Percentiles rank a stretch among this genome's conserved stretches.
Conservation (phyloP, 2,329 filamentous ascomycete genomes). For the Trichoderma sp. region DNA sequence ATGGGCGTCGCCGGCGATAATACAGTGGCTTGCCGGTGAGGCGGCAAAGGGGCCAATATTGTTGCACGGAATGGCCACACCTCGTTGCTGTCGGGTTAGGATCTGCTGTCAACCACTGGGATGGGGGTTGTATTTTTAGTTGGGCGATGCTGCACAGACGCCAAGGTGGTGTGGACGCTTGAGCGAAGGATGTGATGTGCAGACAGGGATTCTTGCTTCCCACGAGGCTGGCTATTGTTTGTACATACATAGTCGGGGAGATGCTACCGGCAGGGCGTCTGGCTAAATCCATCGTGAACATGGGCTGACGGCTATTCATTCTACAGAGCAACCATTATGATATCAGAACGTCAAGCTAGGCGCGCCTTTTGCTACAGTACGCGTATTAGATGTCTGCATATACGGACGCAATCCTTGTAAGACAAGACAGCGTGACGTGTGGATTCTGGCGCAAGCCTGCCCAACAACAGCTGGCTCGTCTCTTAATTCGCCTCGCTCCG, state of each 20-base stretch:
- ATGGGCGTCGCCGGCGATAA: neutral
- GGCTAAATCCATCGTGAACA: neutral
- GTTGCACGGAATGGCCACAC: neutral
- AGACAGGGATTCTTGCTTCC: neutral
- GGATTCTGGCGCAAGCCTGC: neutral
- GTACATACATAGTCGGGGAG: neutral
- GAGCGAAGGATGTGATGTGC: neutral
- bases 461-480: neutral
- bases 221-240: neutral
- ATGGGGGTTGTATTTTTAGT: neutral
- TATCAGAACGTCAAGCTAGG: neutral
- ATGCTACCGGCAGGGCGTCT: slow-evolving; percentile 1
- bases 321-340: neutral
- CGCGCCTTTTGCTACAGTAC: neutral
- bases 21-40: neutral
- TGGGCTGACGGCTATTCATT: neutral
- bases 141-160: neutral
- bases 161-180: neutral
- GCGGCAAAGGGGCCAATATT: neutral
- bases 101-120: neutral
- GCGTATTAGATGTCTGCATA: neutral
- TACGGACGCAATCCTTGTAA: neutral
- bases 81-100: neutral
- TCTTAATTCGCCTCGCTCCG: neutral
- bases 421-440: neutral